Evolutionary conservation across 2,329 filamentous ascomycete genomes (phyloP), one percentile per base, ranked within the genome.

Genomic region (Tolypocladium cylindrosporum): DNA sequence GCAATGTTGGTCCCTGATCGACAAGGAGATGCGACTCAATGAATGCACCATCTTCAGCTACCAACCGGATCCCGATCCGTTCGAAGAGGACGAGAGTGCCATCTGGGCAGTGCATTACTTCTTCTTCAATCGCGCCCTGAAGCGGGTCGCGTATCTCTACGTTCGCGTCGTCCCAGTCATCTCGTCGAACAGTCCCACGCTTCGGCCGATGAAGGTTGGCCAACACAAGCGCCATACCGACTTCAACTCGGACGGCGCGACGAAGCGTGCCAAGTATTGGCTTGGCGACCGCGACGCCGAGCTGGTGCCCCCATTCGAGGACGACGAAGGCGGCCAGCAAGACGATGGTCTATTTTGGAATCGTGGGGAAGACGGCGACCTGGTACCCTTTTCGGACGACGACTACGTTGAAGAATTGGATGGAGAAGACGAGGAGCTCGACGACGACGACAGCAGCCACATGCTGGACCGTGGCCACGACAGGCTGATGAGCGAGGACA

Each of bases 61-160:
- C 75, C 84, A 88, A 55, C 94, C 94, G 0, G 87, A 91, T 45
- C 90, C 92, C 61, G 92, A 96, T 68, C 91, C 91, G 0, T 96
- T 95, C 66, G 88, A 92, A 65, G 91, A 91, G 62, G 92, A 96
- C 61, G 91, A 97, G 68, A 90, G 90, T 61, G 88, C 92, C 11
- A 92, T 99, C 61, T 99, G 93, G 93, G 91, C 90, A 55, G 81
- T 92, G 61, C 92, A 97, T 72, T 97, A 96, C 74, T 96, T 99
- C 77, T 96, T 97, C 73, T 97, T 97, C 81, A 97, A 96, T 78
- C 93, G 93, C 67, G 79, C 86, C 34, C 82, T 88, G 68, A 97
- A 97, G 77, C 86, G 94, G 48, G 93, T 99, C 21, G 92, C 91
- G 60, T 99, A 99, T 71, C 77, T 99, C 52, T 95, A 97, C 68